A percentile compares a stretch with the other conserved stretches of the same genome.
Conservation (phyloP, 108 stramenopile species). For the Poteriospumella lacustris region DNA sequence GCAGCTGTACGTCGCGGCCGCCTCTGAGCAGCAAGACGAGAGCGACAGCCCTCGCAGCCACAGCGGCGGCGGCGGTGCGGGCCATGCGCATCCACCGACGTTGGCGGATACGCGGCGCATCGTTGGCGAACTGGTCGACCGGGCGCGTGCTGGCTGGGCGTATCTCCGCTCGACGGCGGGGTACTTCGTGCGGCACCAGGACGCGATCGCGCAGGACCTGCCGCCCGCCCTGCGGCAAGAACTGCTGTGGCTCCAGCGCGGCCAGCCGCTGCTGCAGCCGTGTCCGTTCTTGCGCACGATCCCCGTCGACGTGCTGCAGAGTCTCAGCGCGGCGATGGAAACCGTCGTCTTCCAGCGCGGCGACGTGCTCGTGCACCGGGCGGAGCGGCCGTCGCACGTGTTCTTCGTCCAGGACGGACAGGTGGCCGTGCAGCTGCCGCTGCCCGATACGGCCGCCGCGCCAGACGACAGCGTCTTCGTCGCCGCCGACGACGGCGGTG, state of each 20-base stretch:
- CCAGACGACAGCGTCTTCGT: too few relatives aligned
- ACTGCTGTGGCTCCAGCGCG: slow-evolving; percentile 26
- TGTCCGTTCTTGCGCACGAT: slow-evolving; percentile 59
- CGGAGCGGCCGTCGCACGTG: slow-evolving; percentile 57
- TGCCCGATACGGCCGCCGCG: too few relatives aligned
- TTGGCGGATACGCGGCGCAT: slow-evolving; percentile 46
- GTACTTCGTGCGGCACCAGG: background rate
- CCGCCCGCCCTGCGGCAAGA: slow-evolving; percentile 47
- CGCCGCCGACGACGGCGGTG: too few relatives aligned
- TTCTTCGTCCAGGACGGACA: too few relatives aligned
- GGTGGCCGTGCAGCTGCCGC: too few relatives aligned
- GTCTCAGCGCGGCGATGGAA: slow-evolving; percentile 45
- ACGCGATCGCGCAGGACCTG: slow-evolving; percentile 40
- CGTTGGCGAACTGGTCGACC: slow-evolving; percentile 36
- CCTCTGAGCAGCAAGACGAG: too few relatives aligned
- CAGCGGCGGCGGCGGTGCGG: slow-evolving; percentile 37
- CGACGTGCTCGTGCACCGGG: slow-evolving; percentile 50
- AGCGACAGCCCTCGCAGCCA: too few relatives aligned
- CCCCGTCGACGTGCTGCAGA: slow-evolving; percentile 44
- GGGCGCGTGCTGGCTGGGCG: slow-evolving; percentile 46
- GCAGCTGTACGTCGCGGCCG: too few relatives aligned
- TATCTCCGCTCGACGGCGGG: slow-evolving; percentile 45
- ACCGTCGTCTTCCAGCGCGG: slow-evolving; percentile 40
- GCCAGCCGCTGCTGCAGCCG: slow-evolving; percentile 32
- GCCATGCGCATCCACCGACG: slow-evolving; percentile 47